Evolutionary conservation across 2,329 filamentous ascomycete species (phyloP).

Genomic region (Fusarium vanettenii): DNA sequence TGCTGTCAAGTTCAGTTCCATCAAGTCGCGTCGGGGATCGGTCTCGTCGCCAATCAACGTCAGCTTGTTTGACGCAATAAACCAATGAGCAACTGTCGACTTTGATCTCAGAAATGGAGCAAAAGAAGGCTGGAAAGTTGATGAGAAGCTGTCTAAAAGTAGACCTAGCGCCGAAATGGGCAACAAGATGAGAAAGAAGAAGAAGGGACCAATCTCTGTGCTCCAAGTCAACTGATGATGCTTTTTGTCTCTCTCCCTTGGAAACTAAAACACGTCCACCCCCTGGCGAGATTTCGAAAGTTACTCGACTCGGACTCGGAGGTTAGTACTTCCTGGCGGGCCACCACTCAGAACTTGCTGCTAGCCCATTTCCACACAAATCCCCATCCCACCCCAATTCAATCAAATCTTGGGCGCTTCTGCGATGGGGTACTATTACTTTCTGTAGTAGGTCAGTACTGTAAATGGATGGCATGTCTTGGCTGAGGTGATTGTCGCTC

Average conservation of each 20-base stretch:
- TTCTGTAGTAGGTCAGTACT: not conserved
- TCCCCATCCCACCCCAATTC: not conserved
- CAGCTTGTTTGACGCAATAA: not conserved
- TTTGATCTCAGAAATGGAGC: not conserved
- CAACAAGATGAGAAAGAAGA: not conserved
- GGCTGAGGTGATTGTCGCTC: conserved; percentile 1
- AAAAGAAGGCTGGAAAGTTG: not conserved
- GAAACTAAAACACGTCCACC: conserved; percentile 44
- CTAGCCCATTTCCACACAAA: not conserved
- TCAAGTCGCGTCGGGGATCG: not conserved
- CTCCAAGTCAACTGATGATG: conserved; percentile 23
- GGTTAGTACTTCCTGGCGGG: not conserved
- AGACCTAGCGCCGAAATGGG: not conserved
- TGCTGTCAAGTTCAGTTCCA: not conserved
- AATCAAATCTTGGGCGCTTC: not conserved
- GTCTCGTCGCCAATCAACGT: conserved; percentile 23
- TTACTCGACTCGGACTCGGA: not conserved
- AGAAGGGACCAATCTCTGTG: conserved; percentile 6
- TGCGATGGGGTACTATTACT: too few species aligned
- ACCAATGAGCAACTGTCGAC: conserved; percentile 23
- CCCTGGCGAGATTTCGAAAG: not conserved
- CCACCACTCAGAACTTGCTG: not conserved
- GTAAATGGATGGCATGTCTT: not conserved
- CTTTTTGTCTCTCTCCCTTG: conserved; percentile 36
- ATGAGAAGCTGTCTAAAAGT: not conserved